A percentile compares a stretch with the other conserved stretches of the same genome.
Evolutionary conservation across 208 protist genomes (phyloP).

Genomic region (Leishmania aethiopica): DNA sequence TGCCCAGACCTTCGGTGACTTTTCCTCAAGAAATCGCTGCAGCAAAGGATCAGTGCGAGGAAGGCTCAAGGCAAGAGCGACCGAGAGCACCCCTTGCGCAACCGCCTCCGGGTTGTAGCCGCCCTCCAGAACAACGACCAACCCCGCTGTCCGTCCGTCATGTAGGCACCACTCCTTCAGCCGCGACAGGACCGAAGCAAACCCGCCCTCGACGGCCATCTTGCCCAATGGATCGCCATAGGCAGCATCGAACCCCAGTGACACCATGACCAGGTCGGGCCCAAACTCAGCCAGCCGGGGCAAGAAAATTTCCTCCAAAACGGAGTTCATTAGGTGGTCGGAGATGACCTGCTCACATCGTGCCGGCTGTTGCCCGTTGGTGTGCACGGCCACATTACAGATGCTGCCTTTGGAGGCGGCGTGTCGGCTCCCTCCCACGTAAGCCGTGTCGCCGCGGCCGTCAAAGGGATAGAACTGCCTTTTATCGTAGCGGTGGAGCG

Average conservation of each 20-base stretch:
- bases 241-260: conserved; percentile 92
- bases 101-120: conserved; percentile 81
- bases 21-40: conserved; percentile 13
- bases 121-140: conserved; percentile 77
- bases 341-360: conserved; percentile 73
- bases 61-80: conserved; percentile 65
- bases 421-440: conserved; percentile 34
- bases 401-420: conserved; percentile 38
- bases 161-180: conserved; percentile 65
- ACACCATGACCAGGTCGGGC: conserved; percentile 86
- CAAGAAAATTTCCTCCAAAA: conserved; percentile 71
- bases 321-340: conserved; percentile 62
- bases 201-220: conserved; percentile 85
- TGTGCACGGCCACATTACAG: conserved; percentile 83
- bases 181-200: conserved; percentile 43
- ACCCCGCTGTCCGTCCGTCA: conserved; percentile 28
- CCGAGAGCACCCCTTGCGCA: conserved; percentile 58
- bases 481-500: conserved; percentile 80
- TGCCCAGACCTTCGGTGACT: conserved; percentile 55
- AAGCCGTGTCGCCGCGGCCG: conserved; percentile 35
- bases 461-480: conserved; percentile 73
- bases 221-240: conserved; percentile 89
- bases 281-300: conserved; percentile 69
- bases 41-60: conserved; percentile 47
- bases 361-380: conserved; percentile 42